Evolutionary conservation across 1,284 basidiomycete species (phyloP).

Genomic region (Malassezia japonica): DNA sequence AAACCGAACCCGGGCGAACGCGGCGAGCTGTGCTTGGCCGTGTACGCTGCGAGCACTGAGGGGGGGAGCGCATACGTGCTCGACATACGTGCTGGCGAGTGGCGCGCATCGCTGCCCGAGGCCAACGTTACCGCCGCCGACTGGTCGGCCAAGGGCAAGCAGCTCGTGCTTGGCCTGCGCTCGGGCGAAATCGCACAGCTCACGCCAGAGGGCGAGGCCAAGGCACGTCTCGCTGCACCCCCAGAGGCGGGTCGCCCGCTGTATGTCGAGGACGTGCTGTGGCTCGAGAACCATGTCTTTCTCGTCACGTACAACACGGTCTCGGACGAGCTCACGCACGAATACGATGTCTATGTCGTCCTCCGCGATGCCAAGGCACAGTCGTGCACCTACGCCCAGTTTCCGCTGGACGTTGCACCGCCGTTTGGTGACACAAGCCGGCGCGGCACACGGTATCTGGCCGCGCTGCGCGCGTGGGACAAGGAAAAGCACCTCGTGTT

Average conservation of each 20-base stretch:
- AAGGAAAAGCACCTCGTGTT: conserved; percentile 58
- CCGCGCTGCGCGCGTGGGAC: conserved; percentile 59
- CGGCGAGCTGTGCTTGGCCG: conserved; percentile 46
- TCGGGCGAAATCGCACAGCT: conserved; percentile 65
- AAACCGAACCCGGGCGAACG: conserved; percentile 51
- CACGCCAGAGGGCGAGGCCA: conserved; percentile 56
- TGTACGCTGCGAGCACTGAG: conserved; percentile 35
- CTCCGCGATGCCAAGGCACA: conserved; percentile 59
- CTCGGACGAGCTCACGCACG: conserved; percentile 49
- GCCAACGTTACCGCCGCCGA: conserved; percentile 53
- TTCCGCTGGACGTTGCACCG: conserved; percentile 54
- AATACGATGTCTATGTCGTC: conserved; percentile 57
- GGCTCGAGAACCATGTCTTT: conserved; percentile 67
- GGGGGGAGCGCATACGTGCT: conserved; percentile 25
- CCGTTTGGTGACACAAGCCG: conserved; percentile 55
- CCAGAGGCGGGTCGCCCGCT: conserved; percentile 51
- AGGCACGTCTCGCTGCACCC: conserved; percentile 35
- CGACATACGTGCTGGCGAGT: conserved; percentile 25
- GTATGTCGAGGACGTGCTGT: conserved; percentile 55
- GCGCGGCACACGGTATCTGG: conserved; percentile 56
- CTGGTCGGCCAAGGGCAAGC: conserved; percentile 80
- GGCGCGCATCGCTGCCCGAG: conserved; percentile 19
- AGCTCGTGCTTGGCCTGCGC: conserved; percentile 64
- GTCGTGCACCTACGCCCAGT: conserved; percentile 53
- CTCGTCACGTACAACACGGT: conserved; percentile 58